Percentiles rank a stretch among this genome's conserved stretches.
Conservation (phyloP, 108 stramenopile species). For the Mediolabrus comicus region DNA sequence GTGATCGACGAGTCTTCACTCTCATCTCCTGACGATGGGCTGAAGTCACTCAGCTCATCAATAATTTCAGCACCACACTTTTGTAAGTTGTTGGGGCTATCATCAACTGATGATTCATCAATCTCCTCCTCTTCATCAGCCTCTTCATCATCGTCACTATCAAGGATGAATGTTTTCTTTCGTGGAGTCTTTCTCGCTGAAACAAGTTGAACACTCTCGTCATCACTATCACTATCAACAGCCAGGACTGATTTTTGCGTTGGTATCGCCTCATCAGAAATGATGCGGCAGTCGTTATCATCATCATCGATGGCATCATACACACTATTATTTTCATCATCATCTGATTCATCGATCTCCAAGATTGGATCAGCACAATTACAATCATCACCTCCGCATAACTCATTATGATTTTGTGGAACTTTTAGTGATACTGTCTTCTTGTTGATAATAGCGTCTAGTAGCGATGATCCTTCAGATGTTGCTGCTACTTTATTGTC, state of each 20-base stretch:
- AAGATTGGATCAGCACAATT: conserved; percentile 43
- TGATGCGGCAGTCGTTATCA: too few species aligned
- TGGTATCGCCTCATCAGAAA: too few species aligned
- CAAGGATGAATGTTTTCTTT: conserved; percentile 1
- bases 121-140: conserved; percentile 12
- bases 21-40: background rate
- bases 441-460: conserved; percentile 34
- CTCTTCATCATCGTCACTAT: background rate
- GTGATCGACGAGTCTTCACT: background rate
- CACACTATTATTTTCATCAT: conserved; percentile 28
- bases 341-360: conserved; percentile 27
- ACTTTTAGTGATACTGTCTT: conserved; percentile 15
- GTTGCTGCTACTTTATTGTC: background rate
- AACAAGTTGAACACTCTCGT: conserved; percentile 1
- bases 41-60: background rate
- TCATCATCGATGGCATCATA: conserved; percentile 9
- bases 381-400: conserved; percentile 37
- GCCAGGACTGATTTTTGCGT: too few species aligned
- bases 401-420: conserved; percentile 9
- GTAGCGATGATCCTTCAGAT: conserved; percentile 20
- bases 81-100: conserved; percentile 3
- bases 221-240: conserved; percentile 10
- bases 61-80: background rate
- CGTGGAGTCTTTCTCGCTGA: background rate
- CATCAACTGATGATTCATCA: background rate